phyloP scores from a whole-genome alignment of 192 early-diverging fungal species.

The Lobosporangium transversale region DNA sequence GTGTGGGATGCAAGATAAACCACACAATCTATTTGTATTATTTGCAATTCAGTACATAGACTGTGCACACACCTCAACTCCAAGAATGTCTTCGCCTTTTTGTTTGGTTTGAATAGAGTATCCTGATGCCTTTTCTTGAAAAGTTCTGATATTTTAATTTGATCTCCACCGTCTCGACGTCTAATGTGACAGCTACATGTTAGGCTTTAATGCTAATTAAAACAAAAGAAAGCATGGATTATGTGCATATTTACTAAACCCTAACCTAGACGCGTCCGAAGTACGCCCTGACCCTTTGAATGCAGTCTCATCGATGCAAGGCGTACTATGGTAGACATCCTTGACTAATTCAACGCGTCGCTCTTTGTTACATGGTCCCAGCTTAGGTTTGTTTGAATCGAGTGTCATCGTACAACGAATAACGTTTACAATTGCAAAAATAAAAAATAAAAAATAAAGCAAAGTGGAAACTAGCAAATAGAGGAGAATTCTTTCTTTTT shows the following conservation, averaged over 20 bases:
- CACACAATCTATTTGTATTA: no score
- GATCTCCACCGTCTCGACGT: no score
- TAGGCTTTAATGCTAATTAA: background rate
- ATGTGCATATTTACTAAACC: no score
- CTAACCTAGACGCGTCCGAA: background rate
- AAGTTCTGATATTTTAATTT: no score
- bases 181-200: background rate
- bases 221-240: background rate
- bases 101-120: background rate
- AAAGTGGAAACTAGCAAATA: no score
- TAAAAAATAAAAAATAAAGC: no score
- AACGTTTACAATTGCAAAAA: no score
- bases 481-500: no score
- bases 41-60: no score
- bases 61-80: slow-evolving; percentile 2
- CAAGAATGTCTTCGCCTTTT: slow-evolving; percentile 12
- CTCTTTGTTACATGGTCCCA: background rate
- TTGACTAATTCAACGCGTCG: background rate
- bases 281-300: background rate
- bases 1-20: no score
- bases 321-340: background rate
- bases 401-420: background rate
- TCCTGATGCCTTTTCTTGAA: slow-evolving; percentile 24
- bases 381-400: background rate
- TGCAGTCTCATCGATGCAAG: background rate